These are phyloP conservation scores for Colletotrichum destructivum DNA, from an alignment of 2,329 filamentous ascomycete genomes.

Conservation along the genomic window DNA sequence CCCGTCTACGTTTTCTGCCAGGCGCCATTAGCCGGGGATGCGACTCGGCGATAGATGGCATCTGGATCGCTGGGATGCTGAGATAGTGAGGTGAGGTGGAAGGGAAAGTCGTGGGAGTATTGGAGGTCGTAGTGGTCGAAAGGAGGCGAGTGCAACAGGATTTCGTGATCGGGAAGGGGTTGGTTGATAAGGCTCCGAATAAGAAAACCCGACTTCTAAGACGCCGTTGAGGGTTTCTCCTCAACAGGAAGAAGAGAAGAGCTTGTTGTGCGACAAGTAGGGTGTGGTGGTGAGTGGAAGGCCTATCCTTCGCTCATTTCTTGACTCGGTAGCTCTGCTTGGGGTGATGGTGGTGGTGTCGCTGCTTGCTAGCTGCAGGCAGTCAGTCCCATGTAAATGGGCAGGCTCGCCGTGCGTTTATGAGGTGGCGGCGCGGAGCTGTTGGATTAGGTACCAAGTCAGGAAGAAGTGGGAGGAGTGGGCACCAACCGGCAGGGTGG, in stretches of 20 bases:
- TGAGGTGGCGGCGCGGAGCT: constrained; percentile 32
- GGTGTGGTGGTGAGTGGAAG: constrained; percentile 24
- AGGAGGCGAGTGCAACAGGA: neutral
- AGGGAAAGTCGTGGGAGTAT: neutral
- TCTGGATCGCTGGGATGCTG: constrained; percentile 12
- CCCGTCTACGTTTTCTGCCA: constrained; percentile 43
- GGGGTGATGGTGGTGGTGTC: constrained; percentile 14
- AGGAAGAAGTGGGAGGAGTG: constrained; percentile 18
- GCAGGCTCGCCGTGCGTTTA: constrained; percentile 17
- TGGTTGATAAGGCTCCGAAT: constrained; percentile 20
- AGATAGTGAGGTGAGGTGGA: neutral
- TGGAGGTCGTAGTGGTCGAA: neutral
- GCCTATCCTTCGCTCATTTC: constrained; percentile 15
- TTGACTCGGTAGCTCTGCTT: constrained; percentile 33
- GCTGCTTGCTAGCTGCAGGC: constrained; percentile 27
- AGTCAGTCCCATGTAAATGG: constrained; percentile 24
- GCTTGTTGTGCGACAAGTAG: neutral
- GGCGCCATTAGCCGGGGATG: constrained; percentile 38
- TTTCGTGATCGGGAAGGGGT: constrained; percentile 3
- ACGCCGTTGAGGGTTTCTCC: neutral
- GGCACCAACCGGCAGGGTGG: neutral
- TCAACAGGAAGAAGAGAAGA: neutral
- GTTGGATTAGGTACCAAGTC: constrained; percentile 22
- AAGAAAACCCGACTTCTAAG: neutral
- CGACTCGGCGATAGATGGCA: constrained; percentile 43